A percentile compares a stretch with the other conserved stretches of the same genome.
Conservation (phyloP, 2,329 filamentous ascomycete genomes). For the Fusarium sp. region DNA sequence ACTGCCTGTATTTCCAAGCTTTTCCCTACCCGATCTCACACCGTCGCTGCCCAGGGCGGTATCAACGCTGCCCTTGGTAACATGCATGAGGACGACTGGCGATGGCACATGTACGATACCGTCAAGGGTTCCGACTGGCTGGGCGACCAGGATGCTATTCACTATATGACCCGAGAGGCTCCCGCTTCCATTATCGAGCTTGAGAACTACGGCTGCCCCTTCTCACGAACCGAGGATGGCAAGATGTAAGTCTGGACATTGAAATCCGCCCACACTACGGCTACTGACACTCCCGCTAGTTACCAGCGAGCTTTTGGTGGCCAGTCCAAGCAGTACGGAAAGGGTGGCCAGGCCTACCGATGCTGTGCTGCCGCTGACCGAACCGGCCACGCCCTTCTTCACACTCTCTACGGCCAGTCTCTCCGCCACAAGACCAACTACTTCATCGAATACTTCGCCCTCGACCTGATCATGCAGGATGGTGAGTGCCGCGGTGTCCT, state of each 20-base stretch:
- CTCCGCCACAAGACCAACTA: constrained; percentile 99
- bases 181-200: constrained; percentile 93
- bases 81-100: constrained; percentile 99
- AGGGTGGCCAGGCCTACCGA: constrained; percentile 97
- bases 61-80: constrained; percentile 92
- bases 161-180: constrained; percentile 98
- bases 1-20: constrained; percentile 90
- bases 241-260: constrained; percentile 75
- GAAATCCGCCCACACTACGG: background rate
- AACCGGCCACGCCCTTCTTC: constrained; percentile 96
- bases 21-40: constrained; percentile 88
- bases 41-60: constrained; percentile 84
- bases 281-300: constrained; percentile 58
- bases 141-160: constrained; percentile 96
- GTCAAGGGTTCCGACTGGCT: constrained; percentile 99
- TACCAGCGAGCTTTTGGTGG: constrained; percentile 99
- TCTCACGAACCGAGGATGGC: constrained; percentile 95
- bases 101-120: constrained; percentile 99
- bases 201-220: constrained; percentile 97
- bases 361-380: constrained; percentile 96
- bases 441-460: constrained; percentile 99
- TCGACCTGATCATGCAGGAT: constrained; percentile 97
- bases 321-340: constrained; percentile 93
- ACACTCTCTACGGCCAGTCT: constrained; percentile 98
- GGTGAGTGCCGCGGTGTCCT: constrained; percentile 96